Conservation (phyloP, 2,329 filamentous ascomycete genomes). For the Neonectria magnoliae region DNA sequence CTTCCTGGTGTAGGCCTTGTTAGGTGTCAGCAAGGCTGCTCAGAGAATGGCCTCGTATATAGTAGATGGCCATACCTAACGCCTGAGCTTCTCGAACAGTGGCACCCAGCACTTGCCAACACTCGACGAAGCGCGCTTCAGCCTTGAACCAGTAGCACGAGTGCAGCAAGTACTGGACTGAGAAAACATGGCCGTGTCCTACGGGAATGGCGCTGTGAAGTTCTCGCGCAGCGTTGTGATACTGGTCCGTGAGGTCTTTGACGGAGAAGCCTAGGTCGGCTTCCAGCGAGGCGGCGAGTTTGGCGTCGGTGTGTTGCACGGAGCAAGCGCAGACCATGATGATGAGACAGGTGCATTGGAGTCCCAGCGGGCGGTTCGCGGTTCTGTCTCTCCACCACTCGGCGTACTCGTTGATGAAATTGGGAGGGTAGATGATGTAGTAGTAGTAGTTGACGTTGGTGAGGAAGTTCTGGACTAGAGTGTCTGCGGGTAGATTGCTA, state of each 20-base stretch:
- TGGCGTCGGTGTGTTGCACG: slow-evolving; percentile 46
- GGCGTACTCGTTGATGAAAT: slow-evolving; percentile 49
- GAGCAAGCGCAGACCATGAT: slow-evolving; percentile 52
- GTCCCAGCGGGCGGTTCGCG: slow-evolving; percentile 43
- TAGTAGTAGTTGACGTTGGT: slow-evolving; percentile 51
- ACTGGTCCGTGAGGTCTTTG: slow-evolving; percentile 44
- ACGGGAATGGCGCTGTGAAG: slow-evolving; percentile 47
- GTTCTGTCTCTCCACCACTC: slow-evolving; percentile 48
- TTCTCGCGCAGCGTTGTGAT: slow-evolving; percentile 47
- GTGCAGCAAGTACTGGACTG: slow-evolving; percentile 50
- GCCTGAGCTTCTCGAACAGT: slow-evolving; percentile 51
- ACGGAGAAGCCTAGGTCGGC: slow-evolving; percentile 43
- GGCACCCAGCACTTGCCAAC: slow-evolving; percentile 49
- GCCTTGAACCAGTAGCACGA: slow-evolving; percentile 53
- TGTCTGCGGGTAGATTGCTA: slow-evolving; percentile 37
- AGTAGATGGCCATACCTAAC: slow-evolving; percentile 39
- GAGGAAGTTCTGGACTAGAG: slow-evolving; percentile 52
- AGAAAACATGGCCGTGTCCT: slow-evolving; percentile 46
- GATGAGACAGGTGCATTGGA: slow-evolving; percentile 52
- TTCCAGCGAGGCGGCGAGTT: slow-evolving; percentile 45
- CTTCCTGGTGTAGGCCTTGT: slow-evolving; percentile 42
- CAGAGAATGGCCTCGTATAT: rapidly evolving
- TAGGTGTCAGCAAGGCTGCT: slow-evolving; percentile 18
- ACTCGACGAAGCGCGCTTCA: slow-evolving; percentile 50
- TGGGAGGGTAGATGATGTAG: slow-evolving; percentile 51